Evolutionary conservation across 495 filamentous ascomycete genomes (phyloP), one percentile per base, ranked within the genome.

Genomic region (Tuber indicum): DNA sequence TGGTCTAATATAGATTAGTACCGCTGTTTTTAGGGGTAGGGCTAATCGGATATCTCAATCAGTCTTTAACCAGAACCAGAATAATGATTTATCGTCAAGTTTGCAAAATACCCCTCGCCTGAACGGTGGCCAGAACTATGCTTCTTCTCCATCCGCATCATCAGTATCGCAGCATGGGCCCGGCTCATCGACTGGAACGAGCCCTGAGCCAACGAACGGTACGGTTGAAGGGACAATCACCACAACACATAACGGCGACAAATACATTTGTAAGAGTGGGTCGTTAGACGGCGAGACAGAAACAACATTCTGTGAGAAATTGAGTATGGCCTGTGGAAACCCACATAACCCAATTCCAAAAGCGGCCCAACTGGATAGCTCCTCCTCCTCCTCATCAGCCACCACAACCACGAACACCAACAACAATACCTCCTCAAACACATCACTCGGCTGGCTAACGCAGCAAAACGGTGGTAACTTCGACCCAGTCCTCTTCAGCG

Each of bases 401-500:
- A 80, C 82, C 66, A 47, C 43, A 0, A 32, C 73, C 36, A 72
- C 52, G 14, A 75, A 73, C 70, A 62, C 44, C 44, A 72, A 75
- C 10, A 73, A 71, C 26, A 82, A 69, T 39, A 62, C 72, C 10
- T 52, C 52, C n/a, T 47, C 77, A 42, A 66, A 72, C 39, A 81
- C 78, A 84, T 86, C 79, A 77, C 86, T 97, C 72, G 92, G 94
- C 81, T 94, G 91, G 89, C 84, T 97, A 76, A 90, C 92, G 16
- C 90, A 92, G 81, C 92, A 97, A 83, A 96, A 94, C 83, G 90
- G 91, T 66, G 93, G 93, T 73, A 90, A 93, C 79, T 98, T 98
- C 79, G 93, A 98, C 78, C 96, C 96, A 1, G 89, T 93, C 46
- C 88, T 98, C 2, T 99, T 98, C 84, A 92, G 92, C 73, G 94